Percentiles rank a stretch among this genome's conserved stretches.
These are phyloP conservation scores for Penicillium steckii DNA, from an alignment of 495 filamentous ascomycete species.

Conservation along the genomic window DNA sequence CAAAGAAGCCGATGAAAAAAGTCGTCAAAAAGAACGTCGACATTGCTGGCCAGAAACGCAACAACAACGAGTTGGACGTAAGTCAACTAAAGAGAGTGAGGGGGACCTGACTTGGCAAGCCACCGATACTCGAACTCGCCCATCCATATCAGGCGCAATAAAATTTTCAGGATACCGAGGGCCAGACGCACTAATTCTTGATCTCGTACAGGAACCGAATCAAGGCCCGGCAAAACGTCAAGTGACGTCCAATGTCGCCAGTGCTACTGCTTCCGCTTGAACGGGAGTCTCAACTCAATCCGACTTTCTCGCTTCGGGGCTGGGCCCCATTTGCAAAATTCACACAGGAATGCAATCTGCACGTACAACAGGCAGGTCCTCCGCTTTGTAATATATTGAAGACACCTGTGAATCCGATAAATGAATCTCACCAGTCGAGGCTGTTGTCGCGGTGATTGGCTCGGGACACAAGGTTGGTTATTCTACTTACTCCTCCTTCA, in stretches of 20 bases:
- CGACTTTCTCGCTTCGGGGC: slow-evolving; percentile 28
- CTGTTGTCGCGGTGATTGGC: slow-evolving; percentile 21
- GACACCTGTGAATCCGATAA: background rate
- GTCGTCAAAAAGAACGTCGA: slow-evolving; percentile 41
- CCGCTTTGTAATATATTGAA: slow-evolving; percentile 17
- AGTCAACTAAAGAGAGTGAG: slow-evolving; percentile 32
- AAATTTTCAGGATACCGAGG: slow-evolving; percentile 14
- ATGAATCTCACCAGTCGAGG: background rate
- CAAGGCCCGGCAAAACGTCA: slow-evolving; percentile 41
- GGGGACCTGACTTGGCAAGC: slow-evolving; percentile 25
- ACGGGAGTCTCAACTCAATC: background rate
- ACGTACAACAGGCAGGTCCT: slow-evolving; percentile 6
- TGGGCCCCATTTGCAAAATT: slow-evolving; percentile 28
- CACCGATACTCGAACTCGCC: slow-evolving; percentile 19
- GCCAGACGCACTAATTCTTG: slow-evolving; percentile 37
- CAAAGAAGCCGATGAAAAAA: slow-evolving; percentile 62
- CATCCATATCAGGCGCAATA: slow-evolving; percentile 16
- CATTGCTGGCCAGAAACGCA: slow-evolving; percentile 38
- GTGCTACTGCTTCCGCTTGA: slow-evolving; percentile 39
- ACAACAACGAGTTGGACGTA: slow-evolving; percentile 48
- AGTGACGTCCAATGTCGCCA: slow-evolving; percentile 31
- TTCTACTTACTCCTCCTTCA: slow-evolving; percentile 28
- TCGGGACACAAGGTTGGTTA: slow-evolving; percentile 42
- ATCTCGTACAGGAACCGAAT: slow-evolving; percentile 29
- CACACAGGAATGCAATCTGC: background rate